Conservation (phyloP, 2,329 filamentous ascomycete species). For the Byssoonygena ceratinophila region DNA sequence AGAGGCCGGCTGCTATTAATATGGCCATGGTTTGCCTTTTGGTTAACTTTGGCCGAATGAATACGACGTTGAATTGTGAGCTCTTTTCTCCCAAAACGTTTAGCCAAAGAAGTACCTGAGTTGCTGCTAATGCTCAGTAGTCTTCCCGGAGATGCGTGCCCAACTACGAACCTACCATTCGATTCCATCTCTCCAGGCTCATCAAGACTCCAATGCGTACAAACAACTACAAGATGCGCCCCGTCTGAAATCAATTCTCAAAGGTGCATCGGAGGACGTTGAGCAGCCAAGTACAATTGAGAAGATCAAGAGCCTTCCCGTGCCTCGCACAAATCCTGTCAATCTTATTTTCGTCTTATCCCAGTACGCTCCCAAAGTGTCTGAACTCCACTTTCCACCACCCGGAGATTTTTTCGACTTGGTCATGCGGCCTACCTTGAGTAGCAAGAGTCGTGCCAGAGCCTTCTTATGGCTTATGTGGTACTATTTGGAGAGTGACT, state of each 20-base stretch:
- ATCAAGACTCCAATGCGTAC: conserved; percentile 90
- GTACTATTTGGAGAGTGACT: conserved; percentile 97
- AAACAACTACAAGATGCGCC: conserved; percentile 97
- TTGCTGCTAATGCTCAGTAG: conserved; percentile 39
- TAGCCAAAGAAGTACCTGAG: background rate
- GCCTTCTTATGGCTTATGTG: conserved; percentile 98
- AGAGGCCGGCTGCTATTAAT: conserved; percentile 82
- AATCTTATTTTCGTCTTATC: conserved; percentile 94
- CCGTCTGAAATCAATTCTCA: conserved; percentile 89
- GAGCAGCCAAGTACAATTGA: conserved; percentile 75
- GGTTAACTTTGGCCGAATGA: conserved; percentile 97
- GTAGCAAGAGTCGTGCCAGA: conserved; percentile 68
- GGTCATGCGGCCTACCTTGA: conserved; percentile 78
- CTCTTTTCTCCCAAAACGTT: conserved; percentile 5
- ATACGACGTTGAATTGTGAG: conserved; percentile 93
- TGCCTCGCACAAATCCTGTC: conserved; percentile 88
- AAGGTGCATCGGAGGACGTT: conserved; percentile 86
- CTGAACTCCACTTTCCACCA: conserved; percentile 79
- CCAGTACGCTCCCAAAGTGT: conserved; percentile 79
- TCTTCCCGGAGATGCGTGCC: conserved; percentile 98
- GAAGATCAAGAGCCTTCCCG: conserved; percentile 58
- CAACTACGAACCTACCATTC: conserved; percentile 96
- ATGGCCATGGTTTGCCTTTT: conserved; percentile 99
- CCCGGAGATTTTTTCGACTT: conserved; percentile 90
- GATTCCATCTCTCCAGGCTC: conserved; percentile 88